Evolutionary conservation across 148 eudicot species (phyloP), one percentile per base, ranked within the genome.

Genomic region (Cornus controversa): DNA sequence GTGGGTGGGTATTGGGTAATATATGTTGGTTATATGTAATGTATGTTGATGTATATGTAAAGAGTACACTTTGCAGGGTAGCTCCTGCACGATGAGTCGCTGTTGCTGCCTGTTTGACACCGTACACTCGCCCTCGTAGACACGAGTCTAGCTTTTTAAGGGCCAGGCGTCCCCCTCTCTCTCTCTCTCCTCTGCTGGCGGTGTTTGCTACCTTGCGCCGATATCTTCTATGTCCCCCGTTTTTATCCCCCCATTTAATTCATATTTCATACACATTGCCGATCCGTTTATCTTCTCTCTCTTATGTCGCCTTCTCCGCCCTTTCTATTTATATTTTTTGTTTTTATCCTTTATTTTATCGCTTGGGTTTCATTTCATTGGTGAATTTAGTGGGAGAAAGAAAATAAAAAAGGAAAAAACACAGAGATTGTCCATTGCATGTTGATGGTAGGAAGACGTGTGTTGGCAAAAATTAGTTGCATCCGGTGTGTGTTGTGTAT

Each of bases 191-290:
- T 20, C 64, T 60, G 25, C 25, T 66, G 69, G 69, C 69, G 34
- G 69, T 66, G 69, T 66, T 66, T 66, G 69, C 69, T 66, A 66
- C 20, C 2, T 66, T 66, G 69, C 34, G 69, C 69, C 69, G 69
- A 66, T 66, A 27, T 27, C 20, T 66, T 27, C 69, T 66, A 66
- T 66, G 69, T n/a, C n/a, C 20, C 34, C 29, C 36, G 2, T 14
- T 13, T 27, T 10, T 60, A 20, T 26, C 14, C 27, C 13, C 29
- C 67, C 10, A 23, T 65, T 65, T 31, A 24, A 65, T 31, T n/a
- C n/a, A n/a, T n/a, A n/a, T n/a, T 66, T 66, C 36, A 10, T 26
- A 10, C 69, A 10, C 34, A 66, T 10, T 22, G 69, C 69, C 69
- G 36, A 66, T 27, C 24, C 37, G 14, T 16, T 66, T 66, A 2